phyloP scores from a whole-genome alignment of 495 filamentous ascomycete species.

The Extremus antarcticus region DNA sequence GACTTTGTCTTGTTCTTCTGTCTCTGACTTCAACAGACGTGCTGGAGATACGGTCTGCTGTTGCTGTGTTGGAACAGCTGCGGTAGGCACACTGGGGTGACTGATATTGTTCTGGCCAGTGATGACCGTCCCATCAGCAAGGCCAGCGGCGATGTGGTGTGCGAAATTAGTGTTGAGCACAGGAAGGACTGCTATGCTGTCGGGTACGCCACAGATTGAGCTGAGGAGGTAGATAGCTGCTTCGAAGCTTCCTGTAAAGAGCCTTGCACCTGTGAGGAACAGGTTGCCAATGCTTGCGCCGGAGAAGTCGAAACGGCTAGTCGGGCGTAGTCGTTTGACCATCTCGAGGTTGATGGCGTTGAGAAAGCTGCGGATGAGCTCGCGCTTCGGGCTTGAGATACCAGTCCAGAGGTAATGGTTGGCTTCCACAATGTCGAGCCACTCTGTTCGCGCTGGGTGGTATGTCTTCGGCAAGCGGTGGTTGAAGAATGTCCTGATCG shows the following conservation, averaged over 20 bases:
- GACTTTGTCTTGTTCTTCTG: slow-evolving; percentile 34
- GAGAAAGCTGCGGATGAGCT: slow-evolving; percentile 83
- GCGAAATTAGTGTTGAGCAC: slow-evolving; percentile 91
- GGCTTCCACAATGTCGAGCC: slow-evolving; percentile 82
- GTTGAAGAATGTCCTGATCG: slow-evolving; percentile 76
- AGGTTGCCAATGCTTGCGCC: slow-evolving; percentile 86
- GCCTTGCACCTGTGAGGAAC: slow-evolving; percentile 60
- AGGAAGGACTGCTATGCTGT: slow-evolving; percentile 66
- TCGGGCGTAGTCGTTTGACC: slow-evolving; percentile 67
- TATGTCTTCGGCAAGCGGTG: slow-evolving; percentile 55
- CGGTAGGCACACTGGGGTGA: slow-evolving; percentile 55
- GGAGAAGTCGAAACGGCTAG: slow-evolving; percentile 77
- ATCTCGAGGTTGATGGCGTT: slow-evolving; percentile 84
- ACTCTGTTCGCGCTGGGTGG: slow-evolving; percentile 50
- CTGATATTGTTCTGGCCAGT: slow-evolving; percentile 87
- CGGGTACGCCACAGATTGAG: slow-evolving; percentile 68
- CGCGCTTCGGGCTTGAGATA: slow-evolving; percentile 74
- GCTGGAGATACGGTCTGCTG: slow-evolving; percentile 26
- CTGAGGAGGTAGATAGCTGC: slow-evolving; percentile 36
- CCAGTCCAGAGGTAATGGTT: slow-evolving; percentile 61
- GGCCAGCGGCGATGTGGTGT: slow-evolving; percentile 79
- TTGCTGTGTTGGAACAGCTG: slow-evolving; percentile 32
- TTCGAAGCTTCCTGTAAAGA: slow-evolving; percentile 34
- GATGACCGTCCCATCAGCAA: slow-evolving; percentile 67
- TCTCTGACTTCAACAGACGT: slow-evolving; percentile 21